phyloP scores from a whole-genome alignment of 2,329 filamentous ascomycete genomes.

The Neonectria faginata region DNA sequence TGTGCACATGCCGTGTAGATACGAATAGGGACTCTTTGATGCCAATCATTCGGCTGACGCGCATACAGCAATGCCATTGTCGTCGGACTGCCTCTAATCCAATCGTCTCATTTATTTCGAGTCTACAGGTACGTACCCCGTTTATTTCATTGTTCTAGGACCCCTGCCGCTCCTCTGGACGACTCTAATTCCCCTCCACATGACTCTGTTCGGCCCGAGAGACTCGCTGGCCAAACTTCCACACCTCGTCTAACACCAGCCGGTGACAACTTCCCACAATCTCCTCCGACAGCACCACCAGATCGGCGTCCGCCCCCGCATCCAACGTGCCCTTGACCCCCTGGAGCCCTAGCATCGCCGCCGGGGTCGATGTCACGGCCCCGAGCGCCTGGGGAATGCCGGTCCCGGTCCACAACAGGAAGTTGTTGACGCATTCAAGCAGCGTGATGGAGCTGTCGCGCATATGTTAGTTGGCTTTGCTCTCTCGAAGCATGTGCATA shows the following conservation, averaged over 20 bases:
- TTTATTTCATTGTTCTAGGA: constrained; percentile 1
- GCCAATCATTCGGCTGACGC: background rate
- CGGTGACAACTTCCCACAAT: constrained; percentile 57
- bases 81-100: background rate
- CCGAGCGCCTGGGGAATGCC: constrained; percentile 75
- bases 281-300: constrained; percentile 74
- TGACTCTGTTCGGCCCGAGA: constrained; percentile 40
- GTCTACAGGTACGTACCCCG: constrained; percentile 8
- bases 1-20: too few relatives aligned
- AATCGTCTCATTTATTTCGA: background rate
- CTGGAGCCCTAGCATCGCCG: constrained; percentile 78
- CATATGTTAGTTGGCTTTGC: constrained; percentile 14
- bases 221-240: constrained; percentile 78
- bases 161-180: background rate
- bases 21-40: background rate
- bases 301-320: constrained; percentile 73
- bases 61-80: background rate
- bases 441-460: constrained; percentile 72
- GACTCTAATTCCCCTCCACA: constrained; percentile 29
- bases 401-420: constrained; percentile 78
- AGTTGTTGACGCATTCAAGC: constrained; percentile 87
- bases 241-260: constrained; percentile 78
- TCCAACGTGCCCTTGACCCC: constrained; percentile 74
- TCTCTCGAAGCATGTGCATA: background rate
- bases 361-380: constrained; percentile 81